These are phyloP conservation scores for Eimeria maxima DNA, from an alignment of 169 alveolate genomes.

Conservation along the genomic window DNA sequence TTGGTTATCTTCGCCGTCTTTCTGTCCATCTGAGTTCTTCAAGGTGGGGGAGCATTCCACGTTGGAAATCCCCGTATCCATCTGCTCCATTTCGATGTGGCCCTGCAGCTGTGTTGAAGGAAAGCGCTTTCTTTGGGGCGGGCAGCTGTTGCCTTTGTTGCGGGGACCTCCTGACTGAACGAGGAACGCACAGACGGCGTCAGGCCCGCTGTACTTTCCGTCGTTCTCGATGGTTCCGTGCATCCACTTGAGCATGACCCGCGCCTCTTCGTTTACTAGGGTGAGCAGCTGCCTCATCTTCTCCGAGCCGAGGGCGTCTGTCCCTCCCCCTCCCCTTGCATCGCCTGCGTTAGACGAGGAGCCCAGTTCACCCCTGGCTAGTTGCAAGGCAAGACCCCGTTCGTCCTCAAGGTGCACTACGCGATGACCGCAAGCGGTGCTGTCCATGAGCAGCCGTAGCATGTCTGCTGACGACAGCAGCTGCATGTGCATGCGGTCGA, in stretches of 20 bases:
- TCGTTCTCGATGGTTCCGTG: background rate
- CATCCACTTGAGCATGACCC: conserved; percentile 69
- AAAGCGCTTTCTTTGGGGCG: conserved; percentile 28
- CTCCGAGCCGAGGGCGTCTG: background rate
- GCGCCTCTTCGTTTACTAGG: conserved; percentile 66
- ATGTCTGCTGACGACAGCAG: conserved; percentile 78
- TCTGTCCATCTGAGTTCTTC: background rate
- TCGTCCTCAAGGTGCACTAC: conserved; percentile 80
- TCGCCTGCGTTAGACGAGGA: background rate
- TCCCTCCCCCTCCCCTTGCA: background rate
- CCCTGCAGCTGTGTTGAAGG: conserved; percentile 70
- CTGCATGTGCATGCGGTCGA: conserved; percentile 75
- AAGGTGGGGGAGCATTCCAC: background rate
- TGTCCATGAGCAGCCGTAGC: conserved; percentile 80
- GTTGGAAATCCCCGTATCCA: background rate
- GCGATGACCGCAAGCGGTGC: conserved; percentile 76
- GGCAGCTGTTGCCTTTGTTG: conserved; percentile 19
- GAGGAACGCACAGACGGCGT: conserved; percentile 77
- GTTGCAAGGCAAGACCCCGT: conserved; percentile 72
- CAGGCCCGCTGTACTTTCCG: conserved; percentile 52
- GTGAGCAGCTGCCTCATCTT: conserved; percentile 40
- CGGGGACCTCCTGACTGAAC: conserved; percentile 62
- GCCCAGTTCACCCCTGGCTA: background rate
- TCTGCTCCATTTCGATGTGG: conserved; percentile 56
- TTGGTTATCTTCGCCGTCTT: background rate